phyloP scores from a whole-genome alignment of 2,329 filamentous ascomycete species.

The Bipolaris bicolor region DNA sequence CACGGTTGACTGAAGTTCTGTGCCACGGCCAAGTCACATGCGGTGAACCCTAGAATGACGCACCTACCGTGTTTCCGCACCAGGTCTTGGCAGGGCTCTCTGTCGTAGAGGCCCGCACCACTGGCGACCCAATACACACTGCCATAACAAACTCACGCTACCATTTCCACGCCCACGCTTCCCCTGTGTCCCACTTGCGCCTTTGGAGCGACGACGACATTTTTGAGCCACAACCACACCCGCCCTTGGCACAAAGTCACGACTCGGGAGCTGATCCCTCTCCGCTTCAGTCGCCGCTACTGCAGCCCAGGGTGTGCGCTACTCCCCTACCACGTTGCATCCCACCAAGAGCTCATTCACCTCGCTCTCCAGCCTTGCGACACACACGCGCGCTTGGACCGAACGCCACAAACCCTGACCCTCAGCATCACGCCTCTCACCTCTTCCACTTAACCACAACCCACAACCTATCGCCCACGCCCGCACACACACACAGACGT shows the following conservation, averaged over 20 bases:
- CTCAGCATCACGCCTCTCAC: constrained; percentile 3
- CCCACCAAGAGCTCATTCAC: constrained; percentile 29
- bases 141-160: constrained; percentile 31
- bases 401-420: not conserved
- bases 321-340: constrained; percentile 33
- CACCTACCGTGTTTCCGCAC: constrained; percentile 15
- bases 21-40: constrained; percentile 11
- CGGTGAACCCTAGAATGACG: constrained; percentile 19
- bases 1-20: constrained; percentile 1
- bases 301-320: constrained; percentile 29
- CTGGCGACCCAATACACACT: constrained; percentile 25
- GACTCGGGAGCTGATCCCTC: constrained; percentile 26
- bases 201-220: constrained; percentile 6
- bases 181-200: constrained; percentile 6
- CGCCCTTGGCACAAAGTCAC: constrained; percentile 7
- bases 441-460: constrained; percentile 8
- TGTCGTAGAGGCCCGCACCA: constrained; percentile 12
- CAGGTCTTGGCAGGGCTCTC: constrained; percentile 12
- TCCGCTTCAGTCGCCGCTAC: constrained; percentile 38
- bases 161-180: constrained; percentile 19
- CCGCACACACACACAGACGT: constrained; percentile 19
- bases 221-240: constrained; percentile 14
- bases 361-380: constrained; percentile 13
- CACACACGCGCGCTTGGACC: constrained; percentile 6
- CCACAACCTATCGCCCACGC: constrained; percentile 19